phyloP scores from a whole-genome alignment of 2,329 filamentous ascomycete genomes.

The Cordyceps cicadae region DNA sequence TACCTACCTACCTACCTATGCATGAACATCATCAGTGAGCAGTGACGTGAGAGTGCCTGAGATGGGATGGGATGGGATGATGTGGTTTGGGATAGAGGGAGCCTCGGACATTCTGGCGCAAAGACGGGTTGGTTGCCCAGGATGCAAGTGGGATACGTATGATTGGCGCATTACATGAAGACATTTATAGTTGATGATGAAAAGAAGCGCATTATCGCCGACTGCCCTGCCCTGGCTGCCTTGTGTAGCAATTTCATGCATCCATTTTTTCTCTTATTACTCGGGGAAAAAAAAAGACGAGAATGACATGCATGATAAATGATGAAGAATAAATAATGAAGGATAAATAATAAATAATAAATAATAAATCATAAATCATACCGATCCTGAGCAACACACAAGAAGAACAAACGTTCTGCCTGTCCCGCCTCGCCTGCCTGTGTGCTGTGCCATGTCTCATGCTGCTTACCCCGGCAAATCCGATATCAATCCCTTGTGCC shows the following conservation, averaged over 20 bases:
- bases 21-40: too few relatives aligned
- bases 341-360: too few relatives aligned
- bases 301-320: neutral
- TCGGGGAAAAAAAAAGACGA: neutral
- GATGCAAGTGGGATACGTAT: neutral
- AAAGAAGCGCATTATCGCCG: neutral
- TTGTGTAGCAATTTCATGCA: neutral
- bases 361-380: neutral
- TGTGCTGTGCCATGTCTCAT: conserved; percentile 7
- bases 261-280: too few relatives aligned
- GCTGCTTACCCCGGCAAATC: conserved; percentile 2
- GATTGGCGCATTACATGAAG: neutral
- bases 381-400: neutral
- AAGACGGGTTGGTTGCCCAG: neutral
- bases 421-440: neutral
- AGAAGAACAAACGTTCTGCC: conserved; percentile 7
- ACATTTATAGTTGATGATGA: neutral
- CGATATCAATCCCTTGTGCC: conserved; percentile 5
- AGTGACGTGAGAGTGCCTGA: too few relatives aligned
- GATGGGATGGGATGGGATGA: neutral
- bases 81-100: too few relatives aligned
- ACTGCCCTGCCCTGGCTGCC: neutral
- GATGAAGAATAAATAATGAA: too few relatives aligned
- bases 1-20: too few relatives aligned
- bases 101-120: neutral